Base-by-base conservation (phyloP, 1,139 yeast genomes). In the Barnettozyma hawaiiensis region DNA sequence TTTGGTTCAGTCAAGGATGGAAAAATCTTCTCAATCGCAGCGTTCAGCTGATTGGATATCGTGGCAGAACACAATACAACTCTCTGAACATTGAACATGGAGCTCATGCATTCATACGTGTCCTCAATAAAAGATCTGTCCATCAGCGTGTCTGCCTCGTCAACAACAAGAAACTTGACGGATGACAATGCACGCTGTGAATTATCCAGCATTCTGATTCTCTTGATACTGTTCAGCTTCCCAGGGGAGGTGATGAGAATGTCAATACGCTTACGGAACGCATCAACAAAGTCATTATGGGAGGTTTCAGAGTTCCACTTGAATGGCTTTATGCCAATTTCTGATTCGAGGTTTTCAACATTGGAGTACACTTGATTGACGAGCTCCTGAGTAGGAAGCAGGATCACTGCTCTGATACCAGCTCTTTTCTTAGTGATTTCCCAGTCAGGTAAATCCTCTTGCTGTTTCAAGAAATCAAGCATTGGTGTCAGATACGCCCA, bases 61-160 rank as follows among this genome's bases (percentile, higher is more conserved):
- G 98, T 92, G 0, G 97, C 97, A 2, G 96, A 82, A 48, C 94
- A 86, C 52, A 92, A 76, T 1, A 89, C 71, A 28, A 87, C 64
- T 50, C 85, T 85, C 40, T 69, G 69, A 32, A 84, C 66, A 46
- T 76, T 73, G 4, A 73, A 68, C 61, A 85, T 71, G 41, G 66
- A 62, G 36, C 69, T 69, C 27, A 89, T 63, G 1, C 78, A 73
- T 6, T 69, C 62, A 50, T 78, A 73, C 1, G 96, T 86, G 46
- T 81, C 81, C 29, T 75, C 75, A 14, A 80, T 65, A 75, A 92
- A 90, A 0, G 95, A 83, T 42, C 78, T 75, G 57, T 90, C 96
- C 79, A 92, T 74, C 43, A 92, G 67, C 0, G 97, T 85, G 62
- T 92, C 98, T 0, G 98, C 97, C 62, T 92, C 98, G 61, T 92